Evolutionary conservation across 768 basidiomycete genomes (phyloP).

Genomic region (Xerocomus brunneocitrinus): DNA sequence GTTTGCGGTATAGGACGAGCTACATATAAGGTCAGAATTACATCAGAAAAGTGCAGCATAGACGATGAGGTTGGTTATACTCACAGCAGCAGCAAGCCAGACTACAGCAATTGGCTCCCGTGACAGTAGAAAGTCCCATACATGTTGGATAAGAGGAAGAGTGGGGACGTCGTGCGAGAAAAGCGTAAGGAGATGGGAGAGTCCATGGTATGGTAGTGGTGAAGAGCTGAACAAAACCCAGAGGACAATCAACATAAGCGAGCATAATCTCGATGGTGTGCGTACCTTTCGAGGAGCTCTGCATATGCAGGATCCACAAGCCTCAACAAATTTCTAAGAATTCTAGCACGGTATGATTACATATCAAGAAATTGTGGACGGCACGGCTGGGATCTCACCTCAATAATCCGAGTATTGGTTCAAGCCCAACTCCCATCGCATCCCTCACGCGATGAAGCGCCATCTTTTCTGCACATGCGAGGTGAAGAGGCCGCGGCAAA

Average conservation of each 20-base stretch:
- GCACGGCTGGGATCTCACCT: slow-evolving; percentile 37
- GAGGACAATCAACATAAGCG: not conserved
- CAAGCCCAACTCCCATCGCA: slow-evolving; percentile 81
- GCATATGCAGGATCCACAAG: slow-evolving; percentile 70
- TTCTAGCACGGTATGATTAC: slow-evolving; percentile 35
- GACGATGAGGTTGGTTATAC: slow-evolving; percentile 25
- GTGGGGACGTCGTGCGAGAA: slow-evolving; percentile 92
- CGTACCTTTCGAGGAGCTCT: slow-evolving; percentile 61
- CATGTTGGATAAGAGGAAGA: slow-evolving; percentile 82
- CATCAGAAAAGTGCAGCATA: not conserved
- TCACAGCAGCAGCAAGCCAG: slow-evolving; percentile 79
- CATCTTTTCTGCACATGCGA: slow-evolving; percentile 44
- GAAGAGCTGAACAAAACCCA: slow-evolving; percentile 44
- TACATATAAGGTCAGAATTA: slow-evolving; percentile 27
- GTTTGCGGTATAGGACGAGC: slow-evolving; percentile 72
- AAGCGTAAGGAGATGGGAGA: slow-evolving; percentile 85
- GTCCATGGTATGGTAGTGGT: slow-evolving; percentile 83
- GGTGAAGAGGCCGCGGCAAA: slow-evolving; percentile 54
- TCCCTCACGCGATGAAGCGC: slow-evolving; percentile 55
- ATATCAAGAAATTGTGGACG: not conserved
- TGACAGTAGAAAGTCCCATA: slow-evolving; percentile 85
- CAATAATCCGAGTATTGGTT: slow-evolving; percentile 79
- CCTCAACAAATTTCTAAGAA: slow-evolving; percentile 69
- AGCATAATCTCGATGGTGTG: slow-evolving; percentile 1
- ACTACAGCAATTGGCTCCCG: slow-evolving; percentile 78